Conservation (phyloP, 108 stramenopile genomes). For the Thalassiosira profunda region DNA sequence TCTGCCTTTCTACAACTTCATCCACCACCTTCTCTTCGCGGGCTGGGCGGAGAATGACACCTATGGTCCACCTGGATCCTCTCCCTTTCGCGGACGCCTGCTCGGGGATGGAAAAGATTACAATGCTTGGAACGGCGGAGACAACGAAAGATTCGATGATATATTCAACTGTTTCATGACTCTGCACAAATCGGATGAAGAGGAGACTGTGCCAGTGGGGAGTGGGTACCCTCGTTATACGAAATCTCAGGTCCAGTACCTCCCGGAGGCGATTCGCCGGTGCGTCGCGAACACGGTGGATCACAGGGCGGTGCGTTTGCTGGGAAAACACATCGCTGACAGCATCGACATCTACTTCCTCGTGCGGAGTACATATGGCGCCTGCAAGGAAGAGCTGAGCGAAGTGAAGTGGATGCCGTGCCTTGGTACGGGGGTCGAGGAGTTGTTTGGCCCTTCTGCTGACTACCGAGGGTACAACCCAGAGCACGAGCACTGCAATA, state of each 20-base stretch:
- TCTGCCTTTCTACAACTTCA: slow-evolving; percentile 17
- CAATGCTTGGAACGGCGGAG: slow-evolving; percentile 6
- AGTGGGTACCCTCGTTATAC: not conserved
- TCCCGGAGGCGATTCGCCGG: slow-evolving; percentile 20
- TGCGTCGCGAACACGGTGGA: slow-evolving; percentile 14
- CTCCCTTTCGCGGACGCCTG: slow-evolving; percentile 8
- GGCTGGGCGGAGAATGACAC: slow-evolving; percentile 22
- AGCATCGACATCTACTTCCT: slow-evolving; percentile 12
- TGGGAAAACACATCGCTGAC: slow-evolving; percentile 16
- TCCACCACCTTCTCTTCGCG: slow-evolving; percentile 23
- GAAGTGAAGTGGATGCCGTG: slow-evolving; percentile 24
- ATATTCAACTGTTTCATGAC: slow-evolving; percentile 4
- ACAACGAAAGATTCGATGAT: not conserved
- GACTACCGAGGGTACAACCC: slow-evolving; percentile 21
- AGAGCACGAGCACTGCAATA: slow-evolving; percentile 6
- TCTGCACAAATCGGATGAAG: slow-evolving; percentile 13
- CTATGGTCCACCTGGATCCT: slow-evolving; percentile 7
- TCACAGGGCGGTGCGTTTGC: slow-evolving; percentile 7
- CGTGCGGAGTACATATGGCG: slow-evolving; percentile 5
- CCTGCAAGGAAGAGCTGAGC: not conserved
- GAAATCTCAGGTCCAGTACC: slow-evolving; percentile 15
- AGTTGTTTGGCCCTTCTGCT: slow-evolving; percentile 4
- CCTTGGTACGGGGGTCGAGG: slow-evolving; percentile 8
- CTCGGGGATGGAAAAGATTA: not conserved
- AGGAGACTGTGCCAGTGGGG: not conserved